Conservation (phyloP, 768 basidiomycete species). For the Hortiboletus flavorubellus region DNA sequence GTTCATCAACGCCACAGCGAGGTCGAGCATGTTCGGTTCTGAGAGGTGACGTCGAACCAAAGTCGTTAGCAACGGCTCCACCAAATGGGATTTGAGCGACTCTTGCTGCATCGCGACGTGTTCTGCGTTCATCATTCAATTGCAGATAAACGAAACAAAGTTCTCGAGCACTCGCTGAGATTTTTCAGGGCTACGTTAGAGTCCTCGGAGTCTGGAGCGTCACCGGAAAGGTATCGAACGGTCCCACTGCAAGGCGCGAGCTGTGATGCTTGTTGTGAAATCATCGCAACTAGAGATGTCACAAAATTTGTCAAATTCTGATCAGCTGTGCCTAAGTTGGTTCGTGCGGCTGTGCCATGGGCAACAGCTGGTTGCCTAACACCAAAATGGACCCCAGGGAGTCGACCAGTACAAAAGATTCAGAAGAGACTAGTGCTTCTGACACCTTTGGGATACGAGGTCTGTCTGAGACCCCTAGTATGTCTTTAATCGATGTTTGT, state of each 20-base stretch:
- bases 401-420: no score
- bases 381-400: no score
- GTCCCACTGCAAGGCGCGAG: constrained; percentile 52
- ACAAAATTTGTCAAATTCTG: no score
- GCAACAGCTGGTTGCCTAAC: no score
- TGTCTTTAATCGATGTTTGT: no score
- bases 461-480: no score
- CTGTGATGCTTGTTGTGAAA: constrained; percentile 35
- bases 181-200: constrained; percentile 26
- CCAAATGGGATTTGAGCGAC: constrained; percentile 49
- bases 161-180: constrained; percentile 35
- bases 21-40: constrained; percentile 37
- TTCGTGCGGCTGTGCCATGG: no score
- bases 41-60: constrained; percentile 59
- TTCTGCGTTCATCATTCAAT: constrained; percentile 9
- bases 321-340: no score
- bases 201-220: constrained; percentile 24
- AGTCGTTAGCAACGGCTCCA: constrained; percentile 68
- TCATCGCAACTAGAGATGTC: constrained; percentile 18
- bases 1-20: constrained; percentile 42
- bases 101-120: constrained; percentile 9
- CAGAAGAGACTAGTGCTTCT: no score
- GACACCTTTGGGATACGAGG: no score
- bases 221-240: constrained; percentile 42
- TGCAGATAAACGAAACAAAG: not conserved